A percentile compares a stretch with the other conserved stretches of the same genome.
phyloP scores from a whole-genome alignment of 805 yeast genomes.

The Gaillardinia entomophila region DNA sequence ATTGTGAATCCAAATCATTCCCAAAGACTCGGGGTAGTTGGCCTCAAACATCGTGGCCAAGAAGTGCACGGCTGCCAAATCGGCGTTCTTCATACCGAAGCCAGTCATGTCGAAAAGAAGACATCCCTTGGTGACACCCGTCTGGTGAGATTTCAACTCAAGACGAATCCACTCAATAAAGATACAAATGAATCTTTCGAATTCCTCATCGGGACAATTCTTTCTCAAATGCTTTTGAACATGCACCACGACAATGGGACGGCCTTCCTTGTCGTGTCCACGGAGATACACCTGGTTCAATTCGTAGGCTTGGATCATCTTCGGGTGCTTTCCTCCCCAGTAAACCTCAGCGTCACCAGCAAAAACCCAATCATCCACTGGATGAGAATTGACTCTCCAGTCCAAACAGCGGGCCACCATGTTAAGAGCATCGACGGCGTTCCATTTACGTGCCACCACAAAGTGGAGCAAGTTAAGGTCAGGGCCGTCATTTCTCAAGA shows the following conservation, averaged over 20 bases:
- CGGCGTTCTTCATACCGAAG: conserved; percentile 89
- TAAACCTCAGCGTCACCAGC: conserved; percentile 9
- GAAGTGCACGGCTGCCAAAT: conserved; percentile 85
- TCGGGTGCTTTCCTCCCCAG: conserved; percentile 8
- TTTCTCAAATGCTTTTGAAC: conserved; percentile 16
- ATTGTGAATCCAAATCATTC: conserved; percentile 76
- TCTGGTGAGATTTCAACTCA: conserved; percentile 5
- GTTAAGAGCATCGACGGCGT: conserved; percentile 55
- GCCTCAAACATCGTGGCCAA: conserved; percentile 88
- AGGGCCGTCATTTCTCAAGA: conserved; percentile 55
- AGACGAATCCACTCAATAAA: conserved; percentile 60
- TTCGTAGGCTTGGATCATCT: conserved; percentile 9
- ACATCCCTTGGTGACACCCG: conserved; percentile 1
- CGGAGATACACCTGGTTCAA: conserved; percentile 11
- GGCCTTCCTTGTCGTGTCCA: conserved; percentile 10
- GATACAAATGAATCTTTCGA: conserved; percentile 11
- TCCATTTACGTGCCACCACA: conserved; percentile 84
- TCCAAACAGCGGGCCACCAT: conserved; percentile 70
- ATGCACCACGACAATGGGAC: conserved; percentile 11
- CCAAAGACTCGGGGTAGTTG: conserved; percentile 92
- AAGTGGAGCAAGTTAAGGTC: conserved; percentile 76
- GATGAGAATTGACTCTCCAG: conserved; percentile 65
- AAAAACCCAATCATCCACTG: conserved; percentile 17
- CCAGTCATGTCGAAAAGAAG: conserved; percentile 83
- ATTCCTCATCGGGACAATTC: conserved; percentile 17